phyloP scores from a whole-genome alignment of 1,139 yeast species.

The Taiozyma sp. region DNA sequence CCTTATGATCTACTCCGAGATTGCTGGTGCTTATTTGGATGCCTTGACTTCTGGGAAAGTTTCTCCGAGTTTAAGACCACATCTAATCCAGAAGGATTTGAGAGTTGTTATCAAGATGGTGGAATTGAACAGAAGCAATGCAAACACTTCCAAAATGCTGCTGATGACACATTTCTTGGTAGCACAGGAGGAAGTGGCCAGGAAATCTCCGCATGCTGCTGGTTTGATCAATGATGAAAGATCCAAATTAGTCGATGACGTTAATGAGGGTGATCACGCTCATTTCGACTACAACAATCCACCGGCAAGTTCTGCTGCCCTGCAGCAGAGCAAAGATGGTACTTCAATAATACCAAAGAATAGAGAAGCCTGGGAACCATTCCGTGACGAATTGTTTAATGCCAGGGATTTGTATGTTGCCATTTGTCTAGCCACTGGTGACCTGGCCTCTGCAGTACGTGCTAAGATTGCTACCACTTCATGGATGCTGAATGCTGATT shows the following conservation, averaged over 20 bases:
- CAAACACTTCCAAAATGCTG: constrained; percentile 53
- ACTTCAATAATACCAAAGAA: constrained; percentile 22
- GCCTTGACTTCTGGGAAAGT: constrained; percentile 38
- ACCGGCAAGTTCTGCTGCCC: neutral
- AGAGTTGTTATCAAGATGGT: constrained; percentile 66
- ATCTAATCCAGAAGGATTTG: constrained; percentile 66
- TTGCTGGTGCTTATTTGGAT: constrained; percentile 59
- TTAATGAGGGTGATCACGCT: neutral
- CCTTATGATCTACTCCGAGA: constrained; percentile 57
- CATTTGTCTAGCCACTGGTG: constrained; percentile 62
- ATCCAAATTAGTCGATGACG: constrained; percentile 1
- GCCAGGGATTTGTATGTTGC: constrained; percentile 71
- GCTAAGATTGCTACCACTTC: constrained; percentile 65
- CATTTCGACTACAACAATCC: neutral
- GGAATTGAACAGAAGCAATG: constrained; percentile 47
- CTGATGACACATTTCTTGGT: constrained; percentile 58
- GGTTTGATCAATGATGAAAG: constrained; percentile 15
- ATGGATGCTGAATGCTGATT: constrained; percentile 71
- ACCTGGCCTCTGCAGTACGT: constrained; percentile 55
- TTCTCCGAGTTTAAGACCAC: constrained; percentile 39
- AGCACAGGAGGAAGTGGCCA: constrained; percentile 58
- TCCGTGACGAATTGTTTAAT: constrained; percentile 69
- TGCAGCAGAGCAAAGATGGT: neutral
- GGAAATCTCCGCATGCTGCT: constrained; percentile 23
- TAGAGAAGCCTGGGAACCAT: constrained; percentile 63